Percentiles rank a stretch among this genome's conserved stretches.
Conservation (phyloP, 257 asterid species). For the Thymus quinquecostatus region DNA sequence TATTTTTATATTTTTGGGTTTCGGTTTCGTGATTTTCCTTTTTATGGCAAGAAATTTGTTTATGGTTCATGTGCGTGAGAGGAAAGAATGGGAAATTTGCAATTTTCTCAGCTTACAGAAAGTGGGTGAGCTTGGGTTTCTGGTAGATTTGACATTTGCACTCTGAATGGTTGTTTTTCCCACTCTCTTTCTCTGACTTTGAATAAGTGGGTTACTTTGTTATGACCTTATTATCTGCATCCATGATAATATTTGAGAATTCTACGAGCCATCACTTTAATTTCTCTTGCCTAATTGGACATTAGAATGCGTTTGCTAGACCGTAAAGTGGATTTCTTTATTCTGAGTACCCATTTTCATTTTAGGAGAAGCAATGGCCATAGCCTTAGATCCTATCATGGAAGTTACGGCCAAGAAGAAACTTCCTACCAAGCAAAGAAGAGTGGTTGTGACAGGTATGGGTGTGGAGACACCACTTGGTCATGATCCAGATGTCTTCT, state of each 20-base stretch:
- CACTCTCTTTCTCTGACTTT: slow-evolving; percentile 1
- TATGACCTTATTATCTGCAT: slow-evolving; percentile 20
- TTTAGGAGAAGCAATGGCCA: slow-evolving; percentile 63
- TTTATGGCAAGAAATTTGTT: background rate
- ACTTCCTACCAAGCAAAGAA: slow-evolving; percentile 66
- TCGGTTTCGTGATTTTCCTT: background rate
- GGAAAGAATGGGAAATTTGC: background rate
- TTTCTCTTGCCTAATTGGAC: slow-evolving; percentile 21
- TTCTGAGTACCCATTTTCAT: slow-evolving; percentile 25
- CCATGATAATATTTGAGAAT: slow-evolving; percentile 9
- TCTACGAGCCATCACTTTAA: slow-evolving; percentile 11
- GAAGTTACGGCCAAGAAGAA: slow-evolving; percentile 58
- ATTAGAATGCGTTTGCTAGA: slow-evolving; percentile 1
- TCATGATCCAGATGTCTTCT: slow-evolving; percentile 73
- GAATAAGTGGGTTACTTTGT: slow-evolving; percentile 18
- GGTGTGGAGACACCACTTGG: slow-evolving; percentile 92
- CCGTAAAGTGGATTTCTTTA: slow-evolving; percentile 17
- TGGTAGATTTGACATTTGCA: slow-evolving; percentile 29
- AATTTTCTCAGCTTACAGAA: slow-evolving; percentile 14
- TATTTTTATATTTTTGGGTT: background rate
- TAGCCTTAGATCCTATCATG: slow-evolving; percentile 56
- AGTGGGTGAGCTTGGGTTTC: slow-evolving; percentile 31
- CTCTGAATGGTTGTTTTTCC: slow-evolving; percentile 19
- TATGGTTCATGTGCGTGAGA: background rate
- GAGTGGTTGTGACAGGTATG: slow-evolving; percentile 98